Percentiles rank a stretch among this genome's conserved stretches.
Evolutionary conservation across 768 basidiomycete species (phyloP).

Genomic region (Leucosporidium scottii): DNA sequence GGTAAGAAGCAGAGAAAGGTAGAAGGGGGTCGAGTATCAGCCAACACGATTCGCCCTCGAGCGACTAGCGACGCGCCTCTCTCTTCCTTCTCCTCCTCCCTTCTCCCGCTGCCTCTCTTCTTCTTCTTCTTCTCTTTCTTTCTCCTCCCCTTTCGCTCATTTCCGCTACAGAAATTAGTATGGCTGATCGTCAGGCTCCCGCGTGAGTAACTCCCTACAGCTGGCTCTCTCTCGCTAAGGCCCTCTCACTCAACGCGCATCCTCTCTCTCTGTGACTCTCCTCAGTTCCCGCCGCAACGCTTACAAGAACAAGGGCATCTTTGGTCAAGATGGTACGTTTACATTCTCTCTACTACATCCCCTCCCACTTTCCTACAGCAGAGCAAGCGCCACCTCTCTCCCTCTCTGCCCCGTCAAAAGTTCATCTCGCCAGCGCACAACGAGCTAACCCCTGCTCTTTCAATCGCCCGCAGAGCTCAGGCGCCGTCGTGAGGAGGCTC

Average conservation of each 20-base stretch:
- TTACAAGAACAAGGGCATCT: conserved; percentile 82
- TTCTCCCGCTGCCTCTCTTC: no score
- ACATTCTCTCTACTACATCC: background rate
- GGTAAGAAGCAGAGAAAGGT: background rate
- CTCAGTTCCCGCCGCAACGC: conserved; percentile 46
- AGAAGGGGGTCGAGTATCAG: background rate
- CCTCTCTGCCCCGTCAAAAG: no score
- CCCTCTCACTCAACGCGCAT: background rate
- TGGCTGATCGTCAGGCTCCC: conserved; percentile 3
- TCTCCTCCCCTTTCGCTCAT: no score
- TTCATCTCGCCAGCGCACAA: background rate
- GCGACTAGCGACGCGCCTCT: background rate
- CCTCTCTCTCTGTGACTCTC: background rate
- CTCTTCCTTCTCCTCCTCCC: background rate
- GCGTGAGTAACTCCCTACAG: background rate
- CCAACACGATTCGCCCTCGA: background rate
- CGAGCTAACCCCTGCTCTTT: background rate
- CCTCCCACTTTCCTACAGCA: background rate
- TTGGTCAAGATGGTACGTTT: conserved; percentile 61
- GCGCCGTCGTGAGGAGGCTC: conserved; percentile 93
- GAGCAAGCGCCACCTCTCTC: no score
- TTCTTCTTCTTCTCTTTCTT: background rate
- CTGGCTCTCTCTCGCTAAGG: background rate
- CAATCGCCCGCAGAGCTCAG: conserved; percentile 58
- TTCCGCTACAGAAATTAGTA: background rate